Percentiles rank a stretch among this genome's conserved stretches.
Conservation (phyloP, 2,329 filamentous ascomycete species). For the Penicillium concentricum region DNA sequence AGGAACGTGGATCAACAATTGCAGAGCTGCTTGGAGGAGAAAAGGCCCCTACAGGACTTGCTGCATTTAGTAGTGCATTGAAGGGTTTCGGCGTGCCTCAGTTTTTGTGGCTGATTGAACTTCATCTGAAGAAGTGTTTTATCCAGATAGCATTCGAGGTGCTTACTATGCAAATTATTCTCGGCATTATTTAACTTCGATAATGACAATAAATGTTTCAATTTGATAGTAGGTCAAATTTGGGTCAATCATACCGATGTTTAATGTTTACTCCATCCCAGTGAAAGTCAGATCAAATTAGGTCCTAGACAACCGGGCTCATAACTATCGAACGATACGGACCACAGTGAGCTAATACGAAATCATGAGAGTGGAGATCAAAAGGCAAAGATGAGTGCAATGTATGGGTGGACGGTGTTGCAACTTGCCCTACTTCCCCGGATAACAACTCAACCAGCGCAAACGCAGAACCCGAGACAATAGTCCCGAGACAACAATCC, state of each 20-base stretch:
- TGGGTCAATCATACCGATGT: too few species aligned
- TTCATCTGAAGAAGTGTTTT: slow-evolving; percentile 6
- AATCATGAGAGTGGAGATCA: too few species aligned
- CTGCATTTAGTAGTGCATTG: not conserved
- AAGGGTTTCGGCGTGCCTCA: not conserved
- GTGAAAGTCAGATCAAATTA: too few species aligned
- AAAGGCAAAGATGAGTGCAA: too few species aligned
- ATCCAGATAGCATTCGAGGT: not conserved
- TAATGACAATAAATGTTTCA: not conserved
- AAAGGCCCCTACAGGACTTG: not conserved
- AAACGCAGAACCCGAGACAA: not conserved
- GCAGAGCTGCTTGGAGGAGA: not conserved
- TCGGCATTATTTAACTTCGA: not conserved
- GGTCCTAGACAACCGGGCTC: too few species aligned
- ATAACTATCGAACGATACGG: too few species aligned
- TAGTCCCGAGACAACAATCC: not conserved
- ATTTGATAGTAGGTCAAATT: not conserved
- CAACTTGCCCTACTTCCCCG: too few species aligned
- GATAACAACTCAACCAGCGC: not conserved
- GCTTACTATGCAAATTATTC: not conserved
- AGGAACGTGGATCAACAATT: not conserved
- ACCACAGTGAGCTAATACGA: too few species aligned
- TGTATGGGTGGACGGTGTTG: too few species aligned
- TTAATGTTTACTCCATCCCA: too few species aligned
- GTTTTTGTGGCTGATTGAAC: slow-evolving; percentile 1